Evolutionary conservation across 768 basidiomycete species (phyloP), one percentile per base, ranked within the genome.

Genomic region (Dacryopinax spathularia): DNA sequence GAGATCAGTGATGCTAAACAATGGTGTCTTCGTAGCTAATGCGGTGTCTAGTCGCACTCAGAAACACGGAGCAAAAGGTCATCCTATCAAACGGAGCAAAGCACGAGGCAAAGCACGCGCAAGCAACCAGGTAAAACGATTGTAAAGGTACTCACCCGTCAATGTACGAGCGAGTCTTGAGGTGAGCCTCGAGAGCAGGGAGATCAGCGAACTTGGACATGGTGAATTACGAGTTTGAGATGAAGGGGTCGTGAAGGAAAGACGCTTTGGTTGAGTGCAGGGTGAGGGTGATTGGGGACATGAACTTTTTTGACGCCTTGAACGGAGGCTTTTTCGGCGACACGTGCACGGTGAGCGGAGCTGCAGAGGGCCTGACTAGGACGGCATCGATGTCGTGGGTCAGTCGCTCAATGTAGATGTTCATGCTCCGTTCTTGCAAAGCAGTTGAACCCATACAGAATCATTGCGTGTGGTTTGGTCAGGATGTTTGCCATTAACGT

Each of bases 21-120:
- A 71, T 87, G 70, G 90, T 88, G 78, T 86, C 88, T 89, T 77
- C 74, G 74, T 67, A 81, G 78, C 76, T 76, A 76, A 82, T 84
- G 87, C 86, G 88, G 82, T 88, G 86, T 91, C 89, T 92, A 73
- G 71, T 86, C 79, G 84, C 88, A 84, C 87, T 68, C 85, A 83
- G 89, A 88, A 91, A 91, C 89, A 90, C 89, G 89, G 89, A 91
- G 89, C 90, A 90, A 88, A 88, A 72, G 75, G 75, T 89, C 88
- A 88, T 90, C 86, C 81, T 69, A 59, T 63, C 41, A 16, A 34
- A 36, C 1, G 34, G n/a, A 9, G 59, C 16, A 34, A 36, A 61
- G 25, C 44, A 31, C 33, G 27, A 16, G 56, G 25, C 37, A 37
- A 31, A 71, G 66, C 65, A 65, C 63, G 65, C 66, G 61, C 66